These are phyloP conservation scores for Solanum hybrid DNA, from an alignment of 305 asterid species.

Conservation along the genomic window DNA sequence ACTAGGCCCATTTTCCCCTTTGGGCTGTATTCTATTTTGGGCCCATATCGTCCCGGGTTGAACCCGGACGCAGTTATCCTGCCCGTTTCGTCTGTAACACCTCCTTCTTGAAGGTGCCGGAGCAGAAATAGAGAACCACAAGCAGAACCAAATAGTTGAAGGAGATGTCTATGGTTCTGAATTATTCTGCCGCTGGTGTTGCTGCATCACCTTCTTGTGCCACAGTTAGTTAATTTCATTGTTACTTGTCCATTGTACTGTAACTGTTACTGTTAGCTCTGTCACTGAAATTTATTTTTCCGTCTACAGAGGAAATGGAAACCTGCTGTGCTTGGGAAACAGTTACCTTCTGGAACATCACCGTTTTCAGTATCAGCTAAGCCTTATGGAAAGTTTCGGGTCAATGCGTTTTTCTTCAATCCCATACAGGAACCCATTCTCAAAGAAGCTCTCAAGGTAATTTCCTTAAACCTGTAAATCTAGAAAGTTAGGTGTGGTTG, in stretches of 20 bases:
- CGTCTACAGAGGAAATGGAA: not conserved
- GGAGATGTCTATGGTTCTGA: not conserved
- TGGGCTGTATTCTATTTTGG: not conserved
- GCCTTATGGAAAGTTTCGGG: conserved; percentile 10
- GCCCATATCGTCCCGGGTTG: not conserved
- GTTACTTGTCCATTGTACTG: not conserved
- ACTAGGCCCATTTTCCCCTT: not conserved
- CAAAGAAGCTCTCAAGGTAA: conserved; percentile 60
- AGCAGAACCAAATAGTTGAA: not conserved
- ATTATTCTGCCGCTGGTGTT: not conserved
- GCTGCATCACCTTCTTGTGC: conserved; percentile 1
- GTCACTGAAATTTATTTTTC: not conserved
- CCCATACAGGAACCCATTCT: conserved; percentile 41
- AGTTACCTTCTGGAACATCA: not conserved
- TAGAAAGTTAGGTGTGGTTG: not conserved
- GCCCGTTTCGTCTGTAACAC: not conserved
- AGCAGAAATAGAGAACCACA: not conserved
- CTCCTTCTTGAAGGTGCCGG: not conserved
- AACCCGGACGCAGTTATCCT: not conserved
- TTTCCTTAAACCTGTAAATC: not conserved
- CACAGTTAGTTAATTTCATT: not conserved
- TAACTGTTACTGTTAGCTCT: not conserved
- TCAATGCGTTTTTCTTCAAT: conserved; percentile 43
- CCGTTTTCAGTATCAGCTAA: not conserved
- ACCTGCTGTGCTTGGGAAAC: not conserved